Evolutionary conservation across 2,329 filamentous ascomycete species (phyloP), one percentile per base, ranked within the genome.

Genomic region (Fusarium mangiferae): DNA sequence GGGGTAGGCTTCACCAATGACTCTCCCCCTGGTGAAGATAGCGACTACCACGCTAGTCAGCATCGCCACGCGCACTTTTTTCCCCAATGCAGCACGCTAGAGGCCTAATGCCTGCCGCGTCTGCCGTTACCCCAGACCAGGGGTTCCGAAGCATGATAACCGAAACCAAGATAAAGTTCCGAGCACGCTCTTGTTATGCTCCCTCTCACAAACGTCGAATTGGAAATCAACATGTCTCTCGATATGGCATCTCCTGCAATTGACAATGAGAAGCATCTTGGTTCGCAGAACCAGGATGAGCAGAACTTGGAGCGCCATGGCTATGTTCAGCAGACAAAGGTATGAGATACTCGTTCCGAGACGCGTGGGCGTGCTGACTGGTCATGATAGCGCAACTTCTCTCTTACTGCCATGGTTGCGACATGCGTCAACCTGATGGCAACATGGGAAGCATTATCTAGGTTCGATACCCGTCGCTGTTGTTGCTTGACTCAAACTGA

Each of bases 391-490:
- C 68, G 72, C 36, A 74, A 71, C 33, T 75, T 75, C 14, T 75
- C 73, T 4, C 38, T 62, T 1, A 44, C 44, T 14, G 64, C 73
- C 2, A 73, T 75, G 73, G 13, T 75, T 5, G 59, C 68, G 3
- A 39, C 63, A 5, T 68, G 62, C 5, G 70, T 73, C 1, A 68
- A 45, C 55, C 26, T 73, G 15, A 75, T 75, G 73, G 63, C 72
- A 3, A 75, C 73, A 22, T 75, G 73, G 73, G 73, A 76, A 59
- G 73, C 74, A 13, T 11, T 76, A 7, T 75, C 66, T 38, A 75
- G 72, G 73, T 73, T 28, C 24, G 41, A 45, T 26, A 5, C 20
- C n/a, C 5, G 15, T 48, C 20, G 9, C 24, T 9, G 13, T 58
- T 48, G 5, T 1, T 33, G 11, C 6, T 22, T 18, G 22, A 15